Conservation (phyloP, 2,329 filamentous ascomycete genomes). For the Colletotrichum spaethianum region DNA sequence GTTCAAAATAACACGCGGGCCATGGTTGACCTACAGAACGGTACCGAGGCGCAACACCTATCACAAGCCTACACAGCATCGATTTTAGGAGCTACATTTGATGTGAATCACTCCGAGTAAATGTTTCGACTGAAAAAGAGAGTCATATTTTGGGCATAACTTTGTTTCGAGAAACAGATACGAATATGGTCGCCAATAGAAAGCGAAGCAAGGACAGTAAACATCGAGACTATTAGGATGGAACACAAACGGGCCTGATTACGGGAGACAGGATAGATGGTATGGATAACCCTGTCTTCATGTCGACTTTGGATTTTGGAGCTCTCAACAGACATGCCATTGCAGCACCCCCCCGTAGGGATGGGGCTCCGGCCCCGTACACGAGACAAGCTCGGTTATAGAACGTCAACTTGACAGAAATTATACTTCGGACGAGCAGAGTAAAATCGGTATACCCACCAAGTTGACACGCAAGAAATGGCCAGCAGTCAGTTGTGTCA, state of each 20-base stretch:
- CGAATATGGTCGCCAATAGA: neutral
- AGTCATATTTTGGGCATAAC: too few relatives aligned
- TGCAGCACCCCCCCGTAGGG: neutral
- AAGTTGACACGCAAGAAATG: neutral
- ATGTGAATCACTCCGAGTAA: too few relatives aligned
- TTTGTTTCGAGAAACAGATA: neutral
- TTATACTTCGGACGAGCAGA: neutral
- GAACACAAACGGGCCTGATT: too few relatives aligned
- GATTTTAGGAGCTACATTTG: too few relatives aligned
- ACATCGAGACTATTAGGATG: neutral
- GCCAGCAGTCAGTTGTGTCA: neutral
- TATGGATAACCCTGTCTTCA: neutral
- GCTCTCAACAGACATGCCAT: neutral
- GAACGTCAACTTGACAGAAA: neutral
- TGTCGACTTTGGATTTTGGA: neutral
- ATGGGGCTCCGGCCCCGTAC: neutral
- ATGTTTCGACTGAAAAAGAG: too few relatives aligned
- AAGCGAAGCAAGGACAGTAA: neutral
- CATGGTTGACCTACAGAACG: too few relatives aligned
- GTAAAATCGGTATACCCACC: too few relatives aligned
- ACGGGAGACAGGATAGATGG: neutral
- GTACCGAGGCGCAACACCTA: too few relatives aligned
- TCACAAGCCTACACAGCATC: too few relatives aligned
- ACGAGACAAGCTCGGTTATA: neutral
- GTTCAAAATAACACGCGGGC: too few relatives aligned